Conservation (phyloP, 2,329 filamentous ascomycete genomes). For the Botrytis tulipae region DNA sequence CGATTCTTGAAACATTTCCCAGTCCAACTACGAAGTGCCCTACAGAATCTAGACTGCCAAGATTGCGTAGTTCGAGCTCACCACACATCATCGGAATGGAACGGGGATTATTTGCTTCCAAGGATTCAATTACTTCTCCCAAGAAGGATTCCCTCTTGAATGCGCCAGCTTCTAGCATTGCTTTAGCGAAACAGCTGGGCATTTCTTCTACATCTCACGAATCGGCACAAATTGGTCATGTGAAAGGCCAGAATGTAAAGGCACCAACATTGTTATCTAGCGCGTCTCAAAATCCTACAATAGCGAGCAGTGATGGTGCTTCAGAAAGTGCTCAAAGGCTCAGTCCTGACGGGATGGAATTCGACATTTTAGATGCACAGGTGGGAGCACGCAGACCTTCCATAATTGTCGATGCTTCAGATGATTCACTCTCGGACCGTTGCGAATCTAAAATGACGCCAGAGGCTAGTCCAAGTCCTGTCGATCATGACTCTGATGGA, state of each 20-base stretch:
- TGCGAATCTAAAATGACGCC: constrained; percentile 15
- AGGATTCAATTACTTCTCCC: not conserved
- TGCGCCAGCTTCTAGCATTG: constrained; percentile 17
- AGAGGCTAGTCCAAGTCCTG: constrained; percentile 21
- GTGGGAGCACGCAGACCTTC: constrained; percentile 8
- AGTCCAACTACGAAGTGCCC: not conserved
- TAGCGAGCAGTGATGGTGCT: constrained; percentile 20
- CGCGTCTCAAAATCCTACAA: not conserved
- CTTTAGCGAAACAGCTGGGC: constrained; percentile 16
- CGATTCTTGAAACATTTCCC: not conserved
- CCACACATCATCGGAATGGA: not conserved
- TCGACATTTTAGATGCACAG: constrained; percentile 16
- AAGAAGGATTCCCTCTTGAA: not conserved
- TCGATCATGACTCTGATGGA: constrained; percentile 22
- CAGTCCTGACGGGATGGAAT: constrained; percentile 12
- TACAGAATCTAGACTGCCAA: not conserved
- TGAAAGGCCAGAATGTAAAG: not conserved
- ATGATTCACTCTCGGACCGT: constrained; percentile 28
- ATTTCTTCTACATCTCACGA: not conserved
- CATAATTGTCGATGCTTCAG: constrained; percentile 23
- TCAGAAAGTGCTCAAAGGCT: constrained; percentile 11
- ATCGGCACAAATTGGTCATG: not conserved
- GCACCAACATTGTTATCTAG: not conserved
- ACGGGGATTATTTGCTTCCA: not conserved
- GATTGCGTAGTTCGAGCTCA: constrained; percentile 12